phyloP scores from a whole-genome alignment of 2,329 filamentous ascomycete species.

The Colletotrichum sublineola region DNA sequence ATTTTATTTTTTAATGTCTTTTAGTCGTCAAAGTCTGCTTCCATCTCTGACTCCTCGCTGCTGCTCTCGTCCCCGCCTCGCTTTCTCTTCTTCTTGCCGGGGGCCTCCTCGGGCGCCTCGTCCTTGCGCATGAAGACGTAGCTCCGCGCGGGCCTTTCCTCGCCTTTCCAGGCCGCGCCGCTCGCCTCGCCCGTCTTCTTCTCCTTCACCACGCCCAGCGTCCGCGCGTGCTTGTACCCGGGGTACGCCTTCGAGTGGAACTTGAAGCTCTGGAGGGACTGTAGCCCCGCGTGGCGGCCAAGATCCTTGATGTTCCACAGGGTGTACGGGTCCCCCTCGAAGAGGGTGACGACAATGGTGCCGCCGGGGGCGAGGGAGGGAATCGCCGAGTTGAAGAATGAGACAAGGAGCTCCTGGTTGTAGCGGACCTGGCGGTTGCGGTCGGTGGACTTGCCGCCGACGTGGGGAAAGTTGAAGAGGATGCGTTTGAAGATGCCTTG shows the following conservation, averaged over 20 bases:
- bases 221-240: slow-evolving; percentile 80
- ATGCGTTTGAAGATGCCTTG: slow-evolving; percentile 77
- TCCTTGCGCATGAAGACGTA: slow-evolving; percentile 74
- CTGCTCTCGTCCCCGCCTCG: slow-evolving; percentile 49
- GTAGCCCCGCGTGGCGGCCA: slow-evolving; percentile 80
- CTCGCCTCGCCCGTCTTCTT: slow-evolving; percentile 59
- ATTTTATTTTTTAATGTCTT: no score
- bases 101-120: slow-evolving; percentile 53
- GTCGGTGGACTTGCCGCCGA: slow-evolving; percentile 91
- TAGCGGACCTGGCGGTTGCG: slow-evolving; percentile 93
- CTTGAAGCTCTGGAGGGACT: slow-evolving; percentile 76
- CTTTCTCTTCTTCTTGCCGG: slow-evolving; percentile 49
- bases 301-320: slow-evolving; percentile 95
- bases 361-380: slow-evolving; percentile 67
- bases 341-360: slow-evolving; percentile 84
- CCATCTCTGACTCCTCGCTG: slow-evolving; percentile 44
- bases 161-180: slow-evolving; percentile 56
- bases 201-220: slow-evolving; percentile 73
- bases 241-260: slow-evolving; percentile 78
- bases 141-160: slow-evolving; percentile 64
- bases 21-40: slow-evolving; percentile 49
- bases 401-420: slow-evolving; percentile 84
- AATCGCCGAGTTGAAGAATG: slow-evolving; percentile 72
- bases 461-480: slow-evolving; percentile 97
- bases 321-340: slow-evolving; percentile 94